Percentiles rank a stretch among this genome's conserved stretches.
Conservation (phyloP, 2,329 filamentous ascomycete genomes). For the Tricladium varicosporioides region DNA sequence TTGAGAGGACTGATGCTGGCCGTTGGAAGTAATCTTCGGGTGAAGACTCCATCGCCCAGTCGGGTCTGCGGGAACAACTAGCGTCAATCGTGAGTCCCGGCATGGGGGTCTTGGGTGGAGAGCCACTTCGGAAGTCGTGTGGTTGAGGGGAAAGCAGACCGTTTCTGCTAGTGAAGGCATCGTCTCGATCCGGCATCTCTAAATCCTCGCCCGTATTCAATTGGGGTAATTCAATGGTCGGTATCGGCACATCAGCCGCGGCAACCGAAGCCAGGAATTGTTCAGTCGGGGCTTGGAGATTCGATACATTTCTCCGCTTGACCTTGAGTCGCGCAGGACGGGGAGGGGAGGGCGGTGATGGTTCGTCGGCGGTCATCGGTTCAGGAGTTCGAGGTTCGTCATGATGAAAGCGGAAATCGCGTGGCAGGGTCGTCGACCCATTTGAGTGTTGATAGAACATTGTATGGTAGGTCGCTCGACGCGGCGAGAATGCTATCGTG, state of each 20-base stretch:
- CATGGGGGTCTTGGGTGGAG: constrained; percentile 59
- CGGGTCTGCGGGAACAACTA: constrained; percentile 19
- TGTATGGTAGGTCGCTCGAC: constrained; percentile 13
- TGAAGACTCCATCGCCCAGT: constrained; percentile 30
- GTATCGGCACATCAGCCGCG: constrained; percentile 62
- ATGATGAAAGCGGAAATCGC: constrained; percentile 30
- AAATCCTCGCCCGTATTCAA: constrained; percentile 28
- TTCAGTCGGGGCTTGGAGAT: constrained; percentile 53
- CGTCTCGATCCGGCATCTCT: constrained; percentile 27
- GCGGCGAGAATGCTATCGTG: constrained; percentile 20
- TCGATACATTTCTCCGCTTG: constrained; percentile 30
- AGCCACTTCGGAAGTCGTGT: constrained; percentile 26
- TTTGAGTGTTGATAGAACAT: constrained; percentile 29
- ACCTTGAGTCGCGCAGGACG: constrained; percentile 31
- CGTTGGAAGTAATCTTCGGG: constrained; percentile 24
- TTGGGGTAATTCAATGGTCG: constrained; percentile 60
- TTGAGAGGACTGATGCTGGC: constrained; percentile 29
- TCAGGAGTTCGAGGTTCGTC: constrained; percentile 32
- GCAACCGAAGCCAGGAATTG: constrained; percentile 67
- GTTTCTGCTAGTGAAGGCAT: constrained; percentile 13
- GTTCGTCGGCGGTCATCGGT: constrained; percentile 19
- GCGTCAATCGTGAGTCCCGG: constrained; percentile 32
- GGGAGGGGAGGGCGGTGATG: constrained; percentile 29
- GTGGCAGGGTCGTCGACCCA: constrained; percentile 31
- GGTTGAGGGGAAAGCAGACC: constrained; percentile 25